Percentiles rank a stretch among this genome's conserved stretches.
phyloP scores from a whole-genome alignment of 2,329 filamentous ascomycete species.

The Aspergillus oerlinghausenensis region DNA sequence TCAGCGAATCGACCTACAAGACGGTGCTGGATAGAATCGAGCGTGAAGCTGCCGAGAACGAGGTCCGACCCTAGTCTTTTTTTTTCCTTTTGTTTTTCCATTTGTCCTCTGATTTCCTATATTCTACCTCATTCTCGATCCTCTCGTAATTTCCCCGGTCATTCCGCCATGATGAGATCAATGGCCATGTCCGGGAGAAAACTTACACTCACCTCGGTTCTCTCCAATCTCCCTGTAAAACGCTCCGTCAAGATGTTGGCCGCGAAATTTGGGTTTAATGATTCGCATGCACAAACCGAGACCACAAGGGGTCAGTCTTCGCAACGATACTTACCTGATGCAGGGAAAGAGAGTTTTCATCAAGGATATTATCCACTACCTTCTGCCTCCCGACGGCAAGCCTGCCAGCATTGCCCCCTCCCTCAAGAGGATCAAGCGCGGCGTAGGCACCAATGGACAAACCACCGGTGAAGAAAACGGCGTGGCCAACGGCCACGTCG shows the following conservation, averaged over 20 bases:
- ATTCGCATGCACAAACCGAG: neutral
- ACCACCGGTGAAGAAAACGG: slow-evolving; percentile 13
- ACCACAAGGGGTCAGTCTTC: neutral
- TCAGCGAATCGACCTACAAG: slow-evolving; percentile 41
- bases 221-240: neutral
- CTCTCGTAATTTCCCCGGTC: neutral
- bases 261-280: neutral
- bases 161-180: neutral
- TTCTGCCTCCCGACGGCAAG: slow-evolving; percentile 69
- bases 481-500: slow-evolving; percentile 21
- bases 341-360: slow-evolving; percentile 92
- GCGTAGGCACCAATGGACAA: slow-evolving; percentile 50
- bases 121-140: neutral
- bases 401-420: slow-evolving; percentile 71
- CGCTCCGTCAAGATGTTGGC: no score
- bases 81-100: slow-evolving; percentile 14
- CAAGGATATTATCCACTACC: slow-evolving; percentile 95
- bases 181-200: neutral
- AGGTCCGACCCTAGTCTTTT: slow-evolving; percentile 55
- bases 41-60: slow-evolving; percentile 54
- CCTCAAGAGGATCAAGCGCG: slow-evolving; percentile 56
- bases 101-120: neutral
- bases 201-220: neutral
- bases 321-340: slow-evolving; percentile 38
- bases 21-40: slow-evolving; percentile 75